These are phyloP conservation scores for Fusarium tupiense DNA, from an alignment of 2,329 filamentous ascomycete genomes.

Conservation along the genomic window DNA sequence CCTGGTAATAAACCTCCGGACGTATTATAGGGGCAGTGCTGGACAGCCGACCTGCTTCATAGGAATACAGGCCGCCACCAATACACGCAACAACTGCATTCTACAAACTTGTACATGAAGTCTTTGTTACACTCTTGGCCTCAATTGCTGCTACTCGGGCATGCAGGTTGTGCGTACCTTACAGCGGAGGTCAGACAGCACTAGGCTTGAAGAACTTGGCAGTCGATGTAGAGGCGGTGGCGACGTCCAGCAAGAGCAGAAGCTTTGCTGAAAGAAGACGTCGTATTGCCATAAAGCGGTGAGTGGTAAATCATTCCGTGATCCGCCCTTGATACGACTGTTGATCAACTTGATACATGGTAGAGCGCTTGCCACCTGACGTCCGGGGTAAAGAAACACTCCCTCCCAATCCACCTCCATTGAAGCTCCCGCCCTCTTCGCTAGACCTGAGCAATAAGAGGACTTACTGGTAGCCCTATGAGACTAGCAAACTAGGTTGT, in stretches of 20 bases:
- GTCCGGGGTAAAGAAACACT: neutral
- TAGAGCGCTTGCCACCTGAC: slow-evolving; percentile 10
- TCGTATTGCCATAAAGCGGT: slow-evolving; percentile 25
- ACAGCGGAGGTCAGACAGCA: slow-evolving; percentile 10
- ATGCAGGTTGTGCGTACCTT: slow-evolving; percentile 12
- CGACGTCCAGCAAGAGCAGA: neutral
- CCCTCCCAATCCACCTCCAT: neutral
- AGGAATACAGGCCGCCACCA: neutral
- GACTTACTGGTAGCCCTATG: neutral
- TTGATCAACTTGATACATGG: slow-evolving; percentile 22
- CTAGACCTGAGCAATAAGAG: neutral
- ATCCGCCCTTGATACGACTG: slow-evolving; percentile 18
- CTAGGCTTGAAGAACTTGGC: neutral
- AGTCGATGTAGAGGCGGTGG: slow-evolving; percentile 4
- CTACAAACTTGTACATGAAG: neutral
- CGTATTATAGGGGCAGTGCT: neutral
- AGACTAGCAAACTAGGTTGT: neutral
- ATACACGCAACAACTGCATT: neutral
- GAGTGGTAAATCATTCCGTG: slow-evolving; percentile 22
- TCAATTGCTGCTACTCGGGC: neutral
- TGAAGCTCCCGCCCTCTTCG: neutral
- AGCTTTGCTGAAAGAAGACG: neutral
- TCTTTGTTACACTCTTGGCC: neutral
- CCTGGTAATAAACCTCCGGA: neutral
- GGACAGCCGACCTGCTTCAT: neutral